Evolutionary conservation across 768 basidiomycete genomes (phyloP), one percentile per base, ranked within the genome.

Genomic region (Cubamyces lactineus): DNA sequence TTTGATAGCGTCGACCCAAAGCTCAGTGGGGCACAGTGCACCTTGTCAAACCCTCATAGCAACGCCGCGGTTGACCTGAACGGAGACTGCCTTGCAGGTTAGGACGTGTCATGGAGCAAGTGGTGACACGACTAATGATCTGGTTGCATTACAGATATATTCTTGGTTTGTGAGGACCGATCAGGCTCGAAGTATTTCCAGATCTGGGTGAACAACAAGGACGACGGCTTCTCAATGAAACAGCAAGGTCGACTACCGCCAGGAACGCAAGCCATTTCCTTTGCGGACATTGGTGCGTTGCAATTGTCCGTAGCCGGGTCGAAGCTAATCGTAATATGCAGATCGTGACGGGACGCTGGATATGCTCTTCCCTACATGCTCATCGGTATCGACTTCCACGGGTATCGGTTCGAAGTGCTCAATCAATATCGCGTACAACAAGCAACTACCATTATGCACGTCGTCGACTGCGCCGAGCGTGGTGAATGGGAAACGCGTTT

Each of bases 261-360:
- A 28, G 94, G 91, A 0, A 80, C 86, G 4, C 94, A 92, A 65
- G 77, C 87, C 0, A 83, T 98, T 26, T 84, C 89, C 0, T 98
- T 99, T 67, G 94, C 91, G 42, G 96, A 99, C 66, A 84, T 98
- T 66, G 91, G 95, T 93, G 70, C 17, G 59, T n/a, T 12, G 5
- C 38, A 23, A 23, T 2, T 3, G 11, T 23, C n/a, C 26, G 12
- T 34, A 0, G 7, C 11, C 1, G 28, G 23, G 30, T 5, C 1
- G 15, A 3, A 9, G 49, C 19, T 17, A 40, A 48, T 24, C 5
- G 0, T 1, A 3, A 4, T 30, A 26, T 53, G 2, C 62, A 91
- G 96, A 98, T 70, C 87, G 97, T 7, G 97, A 98, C 68, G 97
- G 97, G 0, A 96, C 96, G 0, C 91, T 98, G 34, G 97, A 98